A percentile compares a stretch with the other conserved stretches of the same genome.
Conservation (phyloP, 495 filamentous ascomycete species). For the Talaromyces borbonicus region DNA sequence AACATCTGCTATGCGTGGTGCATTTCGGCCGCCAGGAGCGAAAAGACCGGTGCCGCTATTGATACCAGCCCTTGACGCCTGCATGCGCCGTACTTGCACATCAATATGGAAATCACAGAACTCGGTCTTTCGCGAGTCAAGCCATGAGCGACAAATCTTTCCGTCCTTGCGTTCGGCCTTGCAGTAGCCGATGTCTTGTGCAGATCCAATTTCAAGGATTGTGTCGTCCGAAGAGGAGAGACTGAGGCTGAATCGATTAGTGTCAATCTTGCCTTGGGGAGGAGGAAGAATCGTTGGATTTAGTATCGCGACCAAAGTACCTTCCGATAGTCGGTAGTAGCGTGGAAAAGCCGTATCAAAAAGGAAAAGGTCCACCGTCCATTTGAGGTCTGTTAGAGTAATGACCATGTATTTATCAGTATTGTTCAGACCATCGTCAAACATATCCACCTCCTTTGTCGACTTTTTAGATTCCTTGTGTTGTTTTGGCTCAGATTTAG, state of each 20-base stretch:
- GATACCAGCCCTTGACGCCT: slow-evolving; percentile 67
- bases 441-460: slow-evolving; percentile 33
- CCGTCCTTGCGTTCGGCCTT: slow-evolving; percentile 78
- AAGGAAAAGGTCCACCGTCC: slow-evolving; percentile 83
- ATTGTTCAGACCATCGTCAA: slow-evolving; percentile 45
- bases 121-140: slow-evolving; percentile 78
- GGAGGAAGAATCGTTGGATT: slow-evolving; percentile 90
- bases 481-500: slow-evolving; percentile 69
- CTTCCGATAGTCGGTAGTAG: slow-evolving; percentile 81
- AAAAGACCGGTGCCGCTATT: slow-evolving; percentile 46
- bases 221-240: slow-evolving; percentile 78
- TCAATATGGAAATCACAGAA: slow-evolving; percentile 93
- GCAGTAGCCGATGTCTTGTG: slow-evolving; percentile 83
- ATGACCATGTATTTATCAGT: slow-evolving; percentile 85
- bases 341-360: slow-evolving; percentile 84
- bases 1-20: slow-evolving; percentile 37
- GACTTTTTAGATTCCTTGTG: slow-evolving; percentile 48
- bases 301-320: slow-evolving; percentile 84
- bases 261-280: slow-evolving; percentile 56
- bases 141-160: slow-evolving; percentile 68
- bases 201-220: slow-evolving; percentile 77
- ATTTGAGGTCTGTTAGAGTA: slow-evolving; percentile 76
- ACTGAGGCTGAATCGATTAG: slow-evolving; percentile 71
- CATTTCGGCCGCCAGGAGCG: slow-evolving; percentile 36
- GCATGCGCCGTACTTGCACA: slow-evolving; percentile 59